These are phyloP conservation scores for Paramecium caudatum DNA, from an alignment of 73 alveolate genomes.

Conservation along the genomic window DNA sequence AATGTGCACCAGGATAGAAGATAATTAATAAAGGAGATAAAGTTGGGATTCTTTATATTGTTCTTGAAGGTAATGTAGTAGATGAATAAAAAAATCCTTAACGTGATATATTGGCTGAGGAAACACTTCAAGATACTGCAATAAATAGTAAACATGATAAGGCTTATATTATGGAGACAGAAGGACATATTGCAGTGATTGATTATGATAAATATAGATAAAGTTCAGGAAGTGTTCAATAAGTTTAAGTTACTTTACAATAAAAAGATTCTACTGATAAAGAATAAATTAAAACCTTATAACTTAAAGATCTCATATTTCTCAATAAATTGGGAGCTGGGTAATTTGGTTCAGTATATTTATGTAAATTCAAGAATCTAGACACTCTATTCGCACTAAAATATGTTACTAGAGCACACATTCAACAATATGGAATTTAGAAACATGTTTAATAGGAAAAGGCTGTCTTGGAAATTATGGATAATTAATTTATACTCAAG, in stretches of 20 bases:
- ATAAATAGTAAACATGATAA: background rate
- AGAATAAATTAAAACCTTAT: conserved; percentile 45
- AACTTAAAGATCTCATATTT: conserved; percentile 80
- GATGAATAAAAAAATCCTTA: background rate
- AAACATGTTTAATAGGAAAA: conserved; percentile 80
- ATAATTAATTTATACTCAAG: conserved; percentile 80
- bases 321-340: conserved; percentile 85
- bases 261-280: background rate
- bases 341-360: conserved; percentile 84
- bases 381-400: conserved; percentile 84
- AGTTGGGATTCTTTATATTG: conserved; percentile 50
- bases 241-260: conserved; percentile 76
- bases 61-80: conserved; percentile 73
- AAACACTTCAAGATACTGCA: background rate
- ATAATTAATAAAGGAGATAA: conserved; percentile 72
- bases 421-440: conserved; percentile 77
- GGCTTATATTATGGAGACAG: background rate
- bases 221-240: conserved; percentile 70
- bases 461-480: conserved; percentile 68
- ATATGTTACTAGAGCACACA: conserved; percentile 83
- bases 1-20: conserved; percentile 68
- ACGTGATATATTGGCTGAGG: background rate
- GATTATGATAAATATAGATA: conserved; percentile 76
- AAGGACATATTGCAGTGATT: conserved; percentile 44
- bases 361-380: conserved; percentile 77